These are phyloP conservation scores for Hymenotorrendiella dingleyae DNA, from an alignment of 2,329 filamentous ascomycete species.

Conservation along the genomic window DNA sequence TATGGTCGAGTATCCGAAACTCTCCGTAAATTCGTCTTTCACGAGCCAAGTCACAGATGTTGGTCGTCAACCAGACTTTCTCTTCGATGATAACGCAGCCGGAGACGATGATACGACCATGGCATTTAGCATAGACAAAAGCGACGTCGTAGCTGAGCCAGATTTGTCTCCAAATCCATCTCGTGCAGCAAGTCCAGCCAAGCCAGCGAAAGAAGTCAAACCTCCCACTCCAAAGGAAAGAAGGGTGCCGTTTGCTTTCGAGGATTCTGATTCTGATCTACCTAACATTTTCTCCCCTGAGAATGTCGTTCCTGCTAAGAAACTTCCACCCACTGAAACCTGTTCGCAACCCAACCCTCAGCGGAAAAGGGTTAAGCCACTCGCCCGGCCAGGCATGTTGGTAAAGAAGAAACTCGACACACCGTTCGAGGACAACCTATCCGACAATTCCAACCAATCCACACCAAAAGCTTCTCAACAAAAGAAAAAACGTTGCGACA, in stretches of 20 bases:
- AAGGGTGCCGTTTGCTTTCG: too few species aligned
- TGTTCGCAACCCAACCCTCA: conserved; percentile 28
- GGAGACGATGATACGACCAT: conserved; percentile 11
- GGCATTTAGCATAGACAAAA: too few species aligned
- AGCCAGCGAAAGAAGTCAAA: too few species aligned
- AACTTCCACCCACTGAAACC: conserved; percentile 12
- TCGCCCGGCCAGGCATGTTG: too few species aligned
- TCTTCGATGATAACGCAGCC: conserved; percentile 29
- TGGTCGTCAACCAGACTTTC: conserved; percentile 45
- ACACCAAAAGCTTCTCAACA: conserved; percentile 20
- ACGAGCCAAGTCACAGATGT: conserved; percentile 38
- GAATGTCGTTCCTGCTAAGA: too few species aligned
- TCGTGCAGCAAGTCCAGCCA: too few species aligned
- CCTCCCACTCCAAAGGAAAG: too few species aligned
- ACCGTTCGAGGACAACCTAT: conserved; percentile 31
- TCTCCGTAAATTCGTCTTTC: conserved; percentile 33
- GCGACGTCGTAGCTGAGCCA: too few species aligned
- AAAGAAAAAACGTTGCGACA: conserved; percentile 2
- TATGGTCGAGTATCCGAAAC: conserved; percentile 28
- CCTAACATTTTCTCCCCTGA: too few species aligned
- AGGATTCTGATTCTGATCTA: too few species aligned
- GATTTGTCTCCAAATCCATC: too few species aligned
- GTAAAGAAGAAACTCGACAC: conserved; percentile 38
- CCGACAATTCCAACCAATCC: conserved; percentile 12
- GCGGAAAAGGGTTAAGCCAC: conserved; percentile 15